Evolutionary conservation across 169 alveolate species (phyloP).

Genomic region (Cryptosporidium ubiquitum): DNA sequence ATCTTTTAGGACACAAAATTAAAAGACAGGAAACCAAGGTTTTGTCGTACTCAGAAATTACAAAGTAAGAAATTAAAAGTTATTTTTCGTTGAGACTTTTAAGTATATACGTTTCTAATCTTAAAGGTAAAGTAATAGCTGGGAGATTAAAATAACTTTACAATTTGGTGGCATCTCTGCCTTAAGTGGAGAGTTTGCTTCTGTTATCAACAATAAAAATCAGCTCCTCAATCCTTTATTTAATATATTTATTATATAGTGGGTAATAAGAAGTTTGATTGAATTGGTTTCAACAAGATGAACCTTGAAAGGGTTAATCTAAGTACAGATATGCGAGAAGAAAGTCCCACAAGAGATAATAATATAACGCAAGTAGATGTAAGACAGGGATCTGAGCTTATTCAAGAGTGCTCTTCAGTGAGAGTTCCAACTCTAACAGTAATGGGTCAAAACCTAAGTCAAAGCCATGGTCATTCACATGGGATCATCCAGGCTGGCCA

Average conservation of each 20-base stretch:
- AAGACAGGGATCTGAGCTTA: conserved; percentile 2
- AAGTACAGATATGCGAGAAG: conserved; percentile 2
- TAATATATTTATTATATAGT: not conserved
- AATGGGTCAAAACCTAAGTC: not conserved
- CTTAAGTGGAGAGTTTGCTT: not conserved
- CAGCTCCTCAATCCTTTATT: not conserved
- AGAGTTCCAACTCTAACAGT: not conserved
- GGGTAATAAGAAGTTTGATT: not conserved
- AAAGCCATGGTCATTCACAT: not conserved
- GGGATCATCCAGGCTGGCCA: not conserved
- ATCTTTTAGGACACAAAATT: not conserved
- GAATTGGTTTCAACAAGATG: not conserved
- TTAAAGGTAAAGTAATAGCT: not conserved
- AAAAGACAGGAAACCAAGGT: not conserved
- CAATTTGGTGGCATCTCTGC: not conserved
- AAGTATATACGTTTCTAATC: not conserved
- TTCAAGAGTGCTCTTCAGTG: not conserved
- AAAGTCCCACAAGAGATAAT: conserved; percentile 7
- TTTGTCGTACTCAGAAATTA: not conserved
- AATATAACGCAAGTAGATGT: not conserved
- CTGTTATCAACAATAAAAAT: not conserved
- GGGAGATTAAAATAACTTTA: not conserved
- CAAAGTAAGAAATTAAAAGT: not conserved
- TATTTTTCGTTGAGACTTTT: not conserved
- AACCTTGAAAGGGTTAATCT: not conserved